A percentile compares a stretch with the other conserved stretches of the same genome.
These are phyloP conservation scores for Aspergillus bridgeri DNA, from an alignment of 495 filamentous ascomycete species.

Conservation along the genomic window DNA sequence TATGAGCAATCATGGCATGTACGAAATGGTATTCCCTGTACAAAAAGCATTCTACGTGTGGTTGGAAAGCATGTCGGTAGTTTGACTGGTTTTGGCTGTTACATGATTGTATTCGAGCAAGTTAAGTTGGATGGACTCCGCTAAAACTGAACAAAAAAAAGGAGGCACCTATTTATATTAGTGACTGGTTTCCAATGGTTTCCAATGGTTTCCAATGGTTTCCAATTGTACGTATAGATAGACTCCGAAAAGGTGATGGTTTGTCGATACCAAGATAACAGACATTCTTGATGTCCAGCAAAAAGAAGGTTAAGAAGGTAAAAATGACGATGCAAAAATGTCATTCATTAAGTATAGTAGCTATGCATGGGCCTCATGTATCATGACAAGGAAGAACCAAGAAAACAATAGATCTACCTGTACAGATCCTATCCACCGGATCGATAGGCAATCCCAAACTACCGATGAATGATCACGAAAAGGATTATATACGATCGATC, in stretches of 20 bases:
- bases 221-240: no score
- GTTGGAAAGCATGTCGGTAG: no score
- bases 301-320: background rate
- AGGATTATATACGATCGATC: background rate
- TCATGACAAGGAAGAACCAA: background rate
- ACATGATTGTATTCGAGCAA: no score
- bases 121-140: no score
- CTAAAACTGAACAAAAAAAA: no score
- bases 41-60: no score
- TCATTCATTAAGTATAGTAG: background rate
- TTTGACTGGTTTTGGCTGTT: no score
- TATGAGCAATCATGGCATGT: slow-evolving; percentile 1
- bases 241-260: no score
- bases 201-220: no score
- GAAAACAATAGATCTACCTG: background rate
- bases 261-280: no score
- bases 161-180: no score
- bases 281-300: background rate
- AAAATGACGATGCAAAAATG: background rate
- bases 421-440: background rate
- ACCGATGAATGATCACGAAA: background rate
- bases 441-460: background rate
- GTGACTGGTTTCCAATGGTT: no score
- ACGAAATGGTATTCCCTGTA: background rate
- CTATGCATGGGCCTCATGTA: background rate